Conservation (phyloP, 768 basidiomycete genomes). For the Auricularia sp. region DNA sequence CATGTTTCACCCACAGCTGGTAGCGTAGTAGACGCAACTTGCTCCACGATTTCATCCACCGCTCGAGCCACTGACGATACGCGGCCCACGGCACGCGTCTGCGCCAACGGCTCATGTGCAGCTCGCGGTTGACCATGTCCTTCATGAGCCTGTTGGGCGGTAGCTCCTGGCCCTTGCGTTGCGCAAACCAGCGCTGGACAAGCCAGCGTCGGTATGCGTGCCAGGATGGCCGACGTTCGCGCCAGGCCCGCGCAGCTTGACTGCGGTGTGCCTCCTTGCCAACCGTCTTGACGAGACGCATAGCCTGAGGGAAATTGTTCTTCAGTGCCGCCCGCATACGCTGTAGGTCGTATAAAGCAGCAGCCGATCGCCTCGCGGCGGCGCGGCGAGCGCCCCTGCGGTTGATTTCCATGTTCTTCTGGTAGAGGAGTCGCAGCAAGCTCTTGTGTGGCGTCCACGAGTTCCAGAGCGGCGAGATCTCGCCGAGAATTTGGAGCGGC, state of each 20-base stretch:
- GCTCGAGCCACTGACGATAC: background rate
- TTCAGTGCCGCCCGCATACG: background rate
- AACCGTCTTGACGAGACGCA: background rate
- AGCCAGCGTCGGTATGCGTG: background rate
- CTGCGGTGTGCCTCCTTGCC: background rate
- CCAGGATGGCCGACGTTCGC: background rate
- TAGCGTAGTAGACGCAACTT: background rate
- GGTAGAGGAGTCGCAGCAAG: background rate
- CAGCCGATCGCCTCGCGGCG: no score
- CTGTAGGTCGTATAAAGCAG: background rate
- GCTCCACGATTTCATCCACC: background rate
- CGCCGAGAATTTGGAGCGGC: slow-evolving; percentile 49
- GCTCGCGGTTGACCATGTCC: background rate
- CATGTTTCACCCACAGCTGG: background rate
- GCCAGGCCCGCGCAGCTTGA: background rate
- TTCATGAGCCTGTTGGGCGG: background rate
- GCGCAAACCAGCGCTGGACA: background rate
- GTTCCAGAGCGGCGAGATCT: slow-evolving; percentile 54
- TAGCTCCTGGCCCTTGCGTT: background rate
- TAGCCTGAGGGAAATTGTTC: background rate
- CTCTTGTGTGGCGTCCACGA: slow-evolving; percentile 51
- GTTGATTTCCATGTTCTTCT: no score
- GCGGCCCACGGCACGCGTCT: background rate
- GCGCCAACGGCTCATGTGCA: background rate
- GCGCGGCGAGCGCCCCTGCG: no score